phyloP scores from a whole-genome alignment of 495 filamentous ascomycete species.

The Chaetomidium leptoderma region DNA sequence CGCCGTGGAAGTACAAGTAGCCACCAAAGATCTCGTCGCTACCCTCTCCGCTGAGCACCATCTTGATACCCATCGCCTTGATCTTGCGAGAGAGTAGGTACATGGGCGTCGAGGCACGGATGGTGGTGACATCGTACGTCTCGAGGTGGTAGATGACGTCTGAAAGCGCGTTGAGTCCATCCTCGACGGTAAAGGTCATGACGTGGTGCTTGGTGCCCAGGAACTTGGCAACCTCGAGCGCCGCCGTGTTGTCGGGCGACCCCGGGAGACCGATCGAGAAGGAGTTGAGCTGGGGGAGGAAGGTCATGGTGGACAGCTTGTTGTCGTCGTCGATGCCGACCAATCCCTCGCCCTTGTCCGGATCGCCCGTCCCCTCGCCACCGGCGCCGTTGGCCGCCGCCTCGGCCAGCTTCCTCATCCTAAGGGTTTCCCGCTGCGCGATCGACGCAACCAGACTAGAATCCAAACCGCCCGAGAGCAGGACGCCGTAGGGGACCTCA shows the following conservation, averaged over 20 bases:
- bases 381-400: slow-evolving; percentile 42
- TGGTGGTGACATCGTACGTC: slow-evolving; percentile 96
- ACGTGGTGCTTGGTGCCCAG: slow-evolving; percentile 95
- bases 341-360: slow-evolving; percentile 59
- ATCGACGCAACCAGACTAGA: slow-evolving; percentile 93
- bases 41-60: slow-evolving; percentile 95
- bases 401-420: slow-evolving; percentile 59
- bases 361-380: slow-evolving; percentile 40
- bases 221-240: slow-evolving; percentile 85
- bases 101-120: slow-evolving; percentile 98
- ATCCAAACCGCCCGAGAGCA: slow-evolving; percentile 92
- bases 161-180: slow-evolving; percentile 89
- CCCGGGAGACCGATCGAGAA: slow-evolving; percentile 95
- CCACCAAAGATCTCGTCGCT: slow-evolving; percentile 97
- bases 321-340: slow-evolving; percentile 93
- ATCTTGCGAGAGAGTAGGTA: slow-evolving; percentile 96
- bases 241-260: slow-evolving; percentile 85
- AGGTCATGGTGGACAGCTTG: slow-evolving; percentile 83
- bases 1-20: slow-evolving; percentile 96
- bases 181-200: slow-evolving; percentile 96
- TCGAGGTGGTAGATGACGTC: slow-evolving; percentile 98
- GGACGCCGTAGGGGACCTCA: slow-evolving; percentile 94
- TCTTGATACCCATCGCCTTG: slow-evolving; percentile 98
- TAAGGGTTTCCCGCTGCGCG: slow-evolving; percentile 83
- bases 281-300: slow-evolving; percentile 89